A percentile compares a stretch with the other conserved stretches of the same genome.
Conservation (phyloP, 768 basidiomycete species). For the Mycena rebaudengoi region DNA sequence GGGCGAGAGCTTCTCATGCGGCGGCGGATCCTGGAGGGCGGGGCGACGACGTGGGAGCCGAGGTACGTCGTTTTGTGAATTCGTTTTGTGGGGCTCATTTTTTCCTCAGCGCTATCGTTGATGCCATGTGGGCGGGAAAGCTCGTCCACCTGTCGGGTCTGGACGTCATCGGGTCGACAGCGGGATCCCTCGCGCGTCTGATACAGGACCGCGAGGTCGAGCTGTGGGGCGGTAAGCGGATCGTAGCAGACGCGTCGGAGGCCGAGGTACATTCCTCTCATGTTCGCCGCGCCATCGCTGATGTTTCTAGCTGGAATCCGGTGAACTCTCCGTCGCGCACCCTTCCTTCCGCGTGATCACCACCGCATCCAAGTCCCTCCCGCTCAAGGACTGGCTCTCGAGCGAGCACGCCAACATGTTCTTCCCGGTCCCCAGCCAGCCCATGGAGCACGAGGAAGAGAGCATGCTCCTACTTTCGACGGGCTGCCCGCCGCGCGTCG, state of each 20-base stretch:
- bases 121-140: slow-evolving; percentile 64
- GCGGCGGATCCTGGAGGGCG: slow-evolving; percentile 62
- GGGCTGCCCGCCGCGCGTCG: slow-evolving; percentile 50
- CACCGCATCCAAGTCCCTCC: slow-evolving; percentile 69
- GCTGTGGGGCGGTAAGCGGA: slow-evolving; percentile 69
- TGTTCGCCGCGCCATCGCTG: not conserved
- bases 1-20: slow-evolving; percentile 74
- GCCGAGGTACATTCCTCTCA: slow-evolving; percentile 48
- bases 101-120: slow-evolving; percentile 56
- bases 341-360: slow-evolving; percentile 68
- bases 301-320: slow-evolving; percentile 31
- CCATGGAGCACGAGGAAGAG: slow-evolving; percentile 67
- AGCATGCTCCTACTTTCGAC: slow-evolving; percentile 54
- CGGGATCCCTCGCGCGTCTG: slow-evolving; percentile 66
- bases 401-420: slow-evolving; percentile 79
- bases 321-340: slow-evolving; percentile 59
- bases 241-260: slow-evolving; percentile 56
- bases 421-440: slow-evolving; percentile 66
- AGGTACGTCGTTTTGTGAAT: slow-evolving; percentile 49
- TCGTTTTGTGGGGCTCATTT: not conserved
- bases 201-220: slow-evolving; percentile 71
- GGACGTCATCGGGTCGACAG: slow-evolving; percentile 73
- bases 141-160: slow-evolving; percentile 67
- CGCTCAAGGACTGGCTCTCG: slow-evolving; percentile 74
- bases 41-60: slow-evolving; percentile 67